Conservation (phyloP, 106 monocot genomes). For the Phalaenopsis equestris region DNA sequence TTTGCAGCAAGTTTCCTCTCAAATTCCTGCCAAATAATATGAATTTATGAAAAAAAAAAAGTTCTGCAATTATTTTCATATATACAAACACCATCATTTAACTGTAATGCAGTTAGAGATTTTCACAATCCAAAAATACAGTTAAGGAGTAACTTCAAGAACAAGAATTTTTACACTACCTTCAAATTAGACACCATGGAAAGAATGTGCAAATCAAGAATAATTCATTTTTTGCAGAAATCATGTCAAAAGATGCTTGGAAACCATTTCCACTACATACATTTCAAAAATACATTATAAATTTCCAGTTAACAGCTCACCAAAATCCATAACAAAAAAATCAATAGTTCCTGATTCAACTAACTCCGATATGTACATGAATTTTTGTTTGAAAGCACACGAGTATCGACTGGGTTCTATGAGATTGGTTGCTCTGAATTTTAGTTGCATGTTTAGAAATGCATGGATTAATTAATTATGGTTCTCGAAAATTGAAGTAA, state of each 20-base stretch:
- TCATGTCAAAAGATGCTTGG: background rate
- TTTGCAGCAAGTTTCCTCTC: slow-evolving; percentile 72
- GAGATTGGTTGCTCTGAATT: background rate
- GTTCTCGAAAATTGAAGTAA: background rate
- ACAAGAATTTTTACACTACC: too few relatives aligned
- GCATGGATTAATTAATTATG: background rate
- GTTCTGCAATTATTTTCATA: background rate
- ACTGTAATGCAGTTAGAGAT: background rate
- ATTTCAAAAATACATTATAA: background rate
- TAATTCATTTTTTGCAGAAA: background rate
- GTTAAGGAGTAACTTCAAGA: background rate
- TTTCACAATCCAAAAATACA: background rate
- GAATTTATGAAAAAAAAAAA: background rate
- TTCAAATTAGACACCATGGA: background rate
- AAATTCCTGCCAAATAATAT: slow-evolving; percentile 43
- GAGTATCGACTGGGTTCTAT: background rate
- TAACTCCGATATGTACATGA: background rate
- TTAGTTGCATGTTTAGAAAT: background rate
- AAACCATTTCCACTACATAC: background rate
- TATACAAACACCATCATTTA: background rate
- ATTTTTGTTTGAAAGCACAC: background rate
- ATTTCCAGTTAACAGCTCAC: background rate
- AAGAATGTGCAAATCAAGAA: background rate
- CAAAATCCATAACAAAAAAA: background rate
- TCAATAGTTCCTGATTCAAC: background rate